Evolutionary conservation across 129 eudicot species (phyloP).

Genomic region (Glebionis coronaria): DNA sequence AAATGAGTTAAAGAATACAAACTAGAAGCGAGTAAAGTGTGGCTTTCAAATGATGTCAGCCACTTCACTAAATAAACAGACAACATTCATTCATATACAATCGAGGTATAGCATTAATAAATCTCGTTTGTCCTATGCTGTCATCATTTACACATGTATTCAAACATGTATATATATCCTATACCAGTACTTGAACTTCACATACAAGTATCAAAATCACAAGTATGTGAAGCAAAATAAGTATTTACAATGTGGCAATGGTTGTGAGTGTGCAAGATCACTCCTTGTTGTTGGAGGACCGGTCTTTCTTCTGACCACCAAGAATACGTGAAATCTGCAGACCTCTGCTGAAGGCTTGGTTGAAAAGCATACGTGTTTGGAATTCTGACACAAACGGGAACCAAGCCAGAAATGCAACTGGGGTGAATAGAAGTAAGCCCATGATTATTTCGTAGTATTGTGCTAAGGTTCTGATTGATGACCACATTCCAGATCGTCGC

Average conservation of each 20-base stretch:
- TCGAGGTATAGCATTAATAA: too few species aligned
- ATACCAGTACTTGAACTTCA: neutral
- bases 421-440: conserved; percentile 75
- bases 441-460: conserved; percentile 69
- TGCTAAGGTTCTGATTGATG: conserved; percentile 65
- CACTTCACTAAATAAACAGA: too few species aligned
- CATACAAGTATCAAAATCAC: conserved; percentile 14
- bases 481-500: conserved; percentile 53
- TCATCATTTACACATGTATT: conserved; percentile 10
- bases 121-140: neutral
- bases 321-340: conserved; percentile 94
- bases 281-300: conserved; percentile 64
- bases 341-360: conserved; percentile 96
- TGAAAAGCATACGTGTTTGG: conserved; percentile 90
- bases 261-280: neutral
- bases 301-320: conserved; percentile 69
- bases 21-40: too few species aligned
- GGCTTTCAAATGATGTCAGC: too few species aligned
- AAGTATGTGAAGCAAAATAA: conserved; percentile 2
- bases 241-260: conserved; percentile 1
- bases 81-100: too few species aligned
- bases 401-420: conserved; percentile 93
- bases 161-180: neutral
- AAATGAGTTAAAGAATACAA: too few species aligned
- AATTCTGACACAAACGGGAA: conserved; percentile 90